Evolutionary conservation across 352 stramenopile species (phyloP).

Genomic region (Phytophthora chlamydospora): DNA sequence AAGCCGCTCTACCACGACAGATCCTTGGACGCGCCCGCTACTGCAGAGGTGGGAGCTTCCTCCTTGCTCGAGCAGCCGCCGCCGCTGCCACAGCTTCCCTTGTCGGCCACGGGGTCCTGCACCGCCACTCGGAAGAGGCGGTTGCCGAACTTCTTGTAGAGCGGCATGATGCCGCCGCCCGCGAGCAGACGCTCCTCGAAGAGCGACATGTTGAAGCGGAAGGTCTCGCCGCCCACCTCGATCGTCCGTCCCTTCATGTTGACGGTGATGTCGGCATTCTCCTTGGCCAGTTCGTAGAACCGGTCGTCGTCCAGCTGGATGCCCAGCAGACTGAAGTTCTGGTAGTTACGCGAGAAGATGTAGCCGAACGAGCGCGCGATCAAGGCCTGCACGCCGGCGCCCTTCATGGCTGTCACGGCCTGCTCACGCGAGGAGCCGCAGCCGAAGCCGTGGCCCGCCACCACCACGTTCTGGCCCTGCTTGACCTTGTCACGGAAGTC

Average conservation of each 20-base stretch:
- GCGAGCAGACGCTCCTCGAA: slow-evolving; percentile 86
- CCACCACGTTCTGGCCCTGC: slow-evolving; percentile 72
- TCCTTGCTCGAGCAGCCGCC: slow-evolving; percentile 48
- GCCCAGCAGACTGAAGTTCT: slow-evolving; percentile 86
- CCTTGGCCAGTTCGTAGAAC: slow-evolving; percentile 84
- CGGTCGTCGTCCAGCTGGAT: slow-evolving; percentile 81
- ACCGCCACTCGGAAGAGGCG: slow-evolving; percentile 86
- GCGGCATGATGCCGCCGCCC: slow-evolving; percentile 84
- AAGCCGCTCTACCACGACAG: slow-evolving; percentile 61
- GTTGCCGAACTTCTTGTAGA: slow-evolving; percentile 90
- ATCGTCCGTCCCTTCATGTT: slow-evolving; percentile 87
- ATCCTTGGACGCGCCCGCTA: slow-evolving; percentile 48
- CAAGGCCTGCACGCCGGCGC: slow-evolving; percentile 77
- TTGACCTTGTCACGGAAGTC: slow-evolving; percentile 87
- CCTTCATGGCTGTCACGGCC: slow-evolving; percentile 84
- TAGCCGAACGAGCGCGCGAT: slow-evolving; percentile 88
- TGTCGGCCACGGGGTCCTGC: slow-evolving; percentile 53
- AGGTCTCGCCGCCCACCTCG: slow-evolving; percentile 71
- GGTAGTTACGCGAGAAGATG: slow-evolving; percentile 90
- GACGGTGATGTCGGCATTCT: slow-evolving; percentile 76
- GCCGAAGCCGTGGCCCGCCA: slow-evolving; percentile 83
- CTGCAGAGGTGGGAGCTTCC: slow-evolving; percentile 33
- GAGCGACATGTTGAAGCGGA: slow-evolving; percentile 89
- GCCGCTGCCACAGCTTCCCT: slow-evolving; percentile 45
- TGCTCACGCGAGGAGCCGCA: slow-evolving; percentile 87